Evolutionary conservation across 352 stramenopile genomes (phyloP).

Genomic region (Peronospora belbahrii): DNA sequence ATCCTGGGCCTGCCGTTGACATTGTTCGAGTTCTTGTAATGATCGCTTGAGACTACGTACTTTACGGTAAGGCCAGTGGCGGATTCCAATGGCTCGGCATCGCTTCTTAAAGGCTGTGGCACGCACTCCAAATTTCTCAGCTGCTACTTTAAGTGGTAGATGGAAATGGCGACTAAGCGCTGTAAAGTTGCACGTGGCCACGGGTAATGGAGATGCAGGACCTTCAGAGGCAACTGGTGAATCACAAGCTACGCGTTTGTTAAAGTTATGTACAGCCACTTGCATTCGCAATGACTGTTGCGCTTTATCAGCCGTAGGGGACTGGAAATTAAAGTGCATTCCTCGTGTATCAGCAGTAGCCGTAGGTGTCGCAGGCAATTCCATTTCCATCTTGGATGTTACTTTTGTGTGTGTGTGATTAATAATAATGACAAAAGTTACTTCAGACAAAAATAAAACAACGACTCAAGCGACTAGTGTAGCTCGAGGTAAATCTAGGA

Average conservation of each 20-base stretch:
- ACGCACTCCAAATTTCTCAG: slow-evolving; percentile 67
- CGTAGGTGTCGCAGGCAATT: slow-evolving; percentile 29
- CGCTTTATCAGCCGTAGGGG: slow-evolving; percentile 33
- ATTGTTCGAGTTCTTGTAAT: slow-evolving; percentile 59
- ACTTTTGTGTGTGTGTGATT: too few relatives aligned
- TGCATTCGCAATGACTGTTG: slow-evolving; percentile 34
- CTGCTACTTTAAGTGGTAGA: slow-evolving; percentile 53
- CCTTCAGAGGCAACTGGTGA: slow-evolving; percentile 15
- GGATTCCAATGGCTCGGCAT: slow-evolving; percentile 60
- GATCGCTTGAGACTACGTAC: slow-evolving; percentile 63
- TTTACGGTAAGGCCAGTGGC: slow-evolving; percentile 68
- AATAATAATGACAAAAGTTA: too few relatives aligned
- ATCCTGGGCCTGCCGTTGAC: slow-evolving; percentile 45
- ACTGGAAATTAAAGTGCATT: slow-evolving; percentile 37
- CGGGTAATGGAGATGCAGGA: slow-evolving; percentile 16
- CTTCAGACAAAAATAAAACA: too few relatives aligned
- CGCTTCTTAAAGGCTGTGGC: slow-evolving; percentile 73
- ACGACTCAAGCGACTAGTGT: not conserved
- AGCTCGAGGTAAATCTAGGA: slow-evolving; percentile 21
- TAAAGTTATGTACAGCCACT: slow-evolving; percentile 28
- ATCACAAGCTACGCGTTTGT: slow-evolving; percentile 30
- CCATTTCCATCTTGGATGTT: slow-evolving; percentile 34
- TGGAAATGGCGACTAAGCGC: slow-evolving; percentile 64
- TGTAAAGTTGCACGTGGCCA: slow-evolving; percentile 56
- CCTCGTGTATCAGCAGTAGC: slow-evolving; percentile 15